Evolutionary conservation across 2,329 filamentous ascomycete species (phyloP), one percentile per base, ranked within the genome.

Genomic region (Fusarium denticulatum): DNA sequence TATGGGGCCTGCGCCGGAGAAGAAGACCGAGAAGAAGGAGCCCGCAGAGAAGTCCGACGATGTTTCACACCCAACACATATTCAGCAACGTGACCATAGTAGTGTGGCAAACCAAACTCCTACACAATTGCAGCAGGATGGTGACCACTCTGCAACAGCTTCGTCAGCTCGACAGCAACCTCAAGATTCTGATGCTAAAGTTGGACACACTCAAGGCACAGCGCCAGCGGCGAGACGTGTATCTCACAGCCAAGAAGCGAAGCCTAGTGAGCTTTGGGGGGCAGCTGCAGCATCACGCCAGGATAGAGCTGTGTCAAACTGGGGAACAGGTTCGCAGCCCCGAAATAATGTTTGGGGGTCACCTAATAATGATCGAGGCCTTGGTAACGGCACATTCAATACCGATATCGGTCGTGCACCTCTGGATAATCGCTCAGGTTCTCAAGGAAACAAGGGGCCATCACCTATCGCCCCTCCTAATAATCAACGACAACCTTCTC

Each of bases 311-410:
- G 71, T 55, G 59, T 80, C 85, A 16, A 82, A 86, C 3, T 91
- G 90, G 89, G 83, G 83, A 34, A 77, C 83, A 34, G 79, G 79
- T 26, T 79, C 82, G 42, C 87, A 86, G 53, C 82, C 85, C 18
- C 85, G 88, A 53, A 94, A 92, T 78, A 94, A 92, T 78, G 91
- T 95, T 24, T 95, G 93, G 93, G 93, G 91, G 24, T 90, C 92
- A 47, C 91, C 91, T n/a, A 89, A 90, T 61, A 91, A 89, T 75
- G 91, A 93, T 73, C 88, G 91, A 60, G 91, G 89, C 16, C 89
- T 95, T 26, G 93, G 93, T 7, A 95, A 95, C 79, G 93, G 93
- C 47, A 94, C 92, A 1, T 95, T 95, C 77, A 90, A 88, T 64
- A 86, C 89, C 18, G 89, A 90, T 73, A 85, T 92, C 58, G 87